A percentile compares a stretch with the other conserved stretches of the same genome.
phyloP scores from a whole-genome alignment of 2,329 filamentous ascomycete species.

The Ophioceras dolichostomum region DNA sequence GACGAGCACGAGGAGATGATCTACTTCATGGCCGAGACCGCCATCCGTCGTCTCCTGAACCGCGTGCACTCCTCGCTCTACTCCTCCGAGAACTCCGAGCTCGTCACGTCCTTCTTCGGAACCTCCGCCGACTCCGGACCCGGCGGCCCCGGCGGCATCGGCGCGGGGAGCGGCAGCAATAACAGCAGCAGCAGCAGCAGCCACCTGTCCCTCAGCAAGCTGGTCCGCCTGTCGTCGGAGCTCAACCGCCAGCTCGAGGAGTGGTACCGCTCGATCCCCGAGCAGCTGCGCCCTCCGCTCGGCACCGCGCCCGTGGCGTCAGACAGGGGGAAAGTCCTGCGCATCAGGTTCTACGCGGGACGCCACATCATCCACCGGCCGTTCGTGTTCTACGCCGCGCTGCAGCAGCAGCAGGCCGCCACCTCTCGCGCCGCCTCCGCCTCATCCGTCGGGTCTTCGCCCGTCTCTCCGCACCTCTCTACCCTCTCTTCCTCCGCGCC shows the following conservation, averaged over 20 bases:
- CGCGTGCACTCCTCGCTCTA: constrained; percentile 29
- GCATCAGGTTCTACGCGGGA: constrained; percentile 61
- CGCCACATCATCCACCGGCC: constrained; percentile 59
- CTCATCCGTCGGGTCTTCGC: constrained; percentile 1
- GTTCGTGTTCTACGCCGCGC: constrained; percentile 25
- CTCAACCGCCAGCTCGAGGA: constrained; percentile 24
- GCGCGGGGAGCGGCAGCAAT: neutral
- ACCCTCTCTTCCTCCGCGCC: constrained; percentile 2
- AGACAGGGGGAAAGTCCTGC: constrained; percentile 55
- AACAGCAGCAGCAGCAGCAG: too few relatives aligned
- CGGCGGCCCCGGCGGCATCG: constrained; percentile 7
- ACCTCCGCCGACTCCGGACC: constrained; percentile 5
- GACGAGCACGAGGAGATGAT: constrained; percentile 21
- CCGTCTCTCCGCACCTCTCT: constrained; percentile 2
- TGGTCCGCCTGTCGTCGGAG: constrained; percentile 20
- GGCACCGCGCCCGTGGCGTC: constrained; percentile 42
- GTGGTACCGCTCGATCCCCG: constrained; percentile 24
- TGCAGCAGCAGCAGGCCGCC: constrained; percentile 8
- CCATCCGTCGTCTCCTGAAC: constrained; percentile 26
- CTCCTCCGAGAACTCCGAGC: constrained; percentile 14
- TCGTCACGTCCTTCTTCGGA: constrained; percentile 8
- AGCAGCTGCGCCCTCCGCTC: constrained; percentile 32
- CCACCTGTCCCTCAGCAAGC: constrained; percentile 15
- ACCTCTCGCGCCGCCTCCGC: neutral
- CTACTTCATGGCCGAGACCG: constrained; percentile 27